Evolutionary conservation across 2,329 filamentous ascomycete genomes (phyloP), one percentile per base, ranked within the genome.

Genomic region (Calonectria crousiana): DNA sequence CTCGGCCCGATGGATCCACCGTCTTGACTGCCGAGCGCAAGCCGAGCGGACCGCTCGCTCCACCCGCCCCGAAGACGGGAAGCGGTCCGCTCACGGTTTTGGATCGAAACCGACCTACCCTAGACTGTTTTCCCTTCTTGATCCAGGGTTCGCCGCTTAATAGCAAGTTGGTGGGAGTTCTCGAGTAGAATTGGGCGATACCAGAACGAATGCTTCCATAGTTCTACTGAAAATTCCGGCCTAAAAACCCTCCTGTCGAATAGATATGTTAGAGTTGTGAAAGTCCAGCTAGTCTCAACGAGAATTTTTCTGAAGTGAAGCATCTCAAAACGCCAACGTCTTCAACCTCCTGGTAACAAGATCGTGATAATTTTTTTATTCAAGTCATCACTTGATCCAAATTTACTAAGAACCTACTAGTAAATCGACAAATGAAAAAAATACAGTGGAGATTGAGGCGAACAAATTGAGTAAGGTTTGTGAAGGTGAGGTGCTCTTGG

Each of bases 1-100:
- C 56, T 62, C 56, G 56, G 56, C 36, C 56, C 56, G 56, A 36
- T 62, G 34, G 38, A 41, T 16, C 38, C 34, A 9, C 34, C 23
- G 56, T 18, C 26, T 14, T 41, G 13, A 38, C 8, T 56, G 30
- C 56, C 56, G 56, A 62, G 34, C 23, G 14, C 56, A 62, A 36
- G 36, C 56, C 56, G 56, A 62, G 36, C 56, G 56, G 56, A 26
- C 56, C 56, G 56, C 56, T 62, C 32, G 56, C 34, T 28, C 56
- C 34, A 30, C 34, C 20, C 14, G 32, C 23, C 56, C n/a, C n/a
- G 32, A 28, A 32, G 18, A 60, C 56, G 56, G 34, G 38, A 20
- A 36, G 38, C 56, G 56, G 56, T 38, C 56, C 56, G 56, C 26
- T 47, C 44, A 47, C 44, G 44, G 44, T 9, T 9, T 47, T n/a